Conservation (phyloP, 108 stramenopile genomes). For the Stephanodiscus minutulus region DNA sequence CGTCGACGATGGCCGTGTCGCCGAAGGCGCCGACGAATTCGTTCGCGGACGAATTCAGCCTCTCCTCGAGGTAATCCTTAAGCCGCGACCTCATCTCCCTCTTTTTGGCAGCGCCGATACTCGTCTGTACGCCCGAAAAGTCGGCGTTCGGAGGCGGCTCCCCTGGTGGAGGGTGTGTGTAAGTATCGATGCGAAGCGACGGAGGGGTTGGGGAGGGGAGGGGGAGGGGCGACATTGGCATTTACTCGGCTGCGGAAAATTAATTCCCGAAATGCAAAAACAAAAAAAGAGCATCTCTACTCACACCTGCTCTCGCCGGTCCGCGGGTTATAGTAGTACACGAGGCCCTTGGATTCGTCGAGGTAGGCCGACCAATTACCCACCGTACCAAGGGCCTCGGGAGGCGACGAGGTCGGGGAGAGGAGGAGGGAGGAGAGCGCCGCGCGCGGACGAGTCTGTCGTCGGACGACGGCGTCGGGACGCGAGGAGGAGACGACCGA, state of each 20-base stretch:
- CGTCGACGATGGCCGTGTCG: not conserved
- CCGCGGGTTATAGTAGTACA: conserved; percentile 77
- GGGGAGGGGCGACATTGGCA: not conserved
- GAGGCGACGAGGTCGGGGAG: not conserved
- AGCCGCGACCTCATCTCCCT: conserved; percentile 27
- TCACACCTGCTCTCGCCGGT: conserved; percentile 64
- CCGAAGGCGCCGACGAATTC: conserved; percentile 5
- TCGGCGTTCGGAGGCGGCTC: conserved; percentile 19
- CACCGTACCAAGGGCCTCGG: conserved; percentile 56
- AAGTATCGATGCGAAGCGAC: too few relatives aligned
- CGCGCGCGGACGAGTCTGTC: not conserved
- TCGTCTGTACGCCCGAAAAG: conserved; percentile 18
- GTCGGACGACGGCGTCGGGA: not conserved
- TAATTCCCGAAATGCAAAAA: too few relatives aligned
- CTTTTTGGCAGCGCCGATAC: conserved; percentile 16
- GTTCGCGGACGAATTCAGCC: conserved; percentile 8
- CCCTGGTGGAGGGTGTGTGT: too few relatives aligned
- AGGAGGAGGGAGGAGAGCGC: not conserved
- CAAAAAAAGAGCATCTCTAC: conserved; percentile 51
- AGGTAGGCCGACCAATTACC: conserved; percentile 78
- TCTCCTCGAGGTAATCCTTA: conserved; percentile 27
- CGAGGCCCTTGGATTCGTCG: conserved; percentile 73
- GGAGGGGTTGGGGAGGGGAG: not conserved
- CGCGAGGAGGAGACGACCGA: conserved; percentile 4
- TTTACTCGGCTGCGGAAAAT: too few relatives aligned